Conservation (phyloP, 2,329 filamentous ascomycete species). For the Thielaviopsis ethacetica region DNA sequence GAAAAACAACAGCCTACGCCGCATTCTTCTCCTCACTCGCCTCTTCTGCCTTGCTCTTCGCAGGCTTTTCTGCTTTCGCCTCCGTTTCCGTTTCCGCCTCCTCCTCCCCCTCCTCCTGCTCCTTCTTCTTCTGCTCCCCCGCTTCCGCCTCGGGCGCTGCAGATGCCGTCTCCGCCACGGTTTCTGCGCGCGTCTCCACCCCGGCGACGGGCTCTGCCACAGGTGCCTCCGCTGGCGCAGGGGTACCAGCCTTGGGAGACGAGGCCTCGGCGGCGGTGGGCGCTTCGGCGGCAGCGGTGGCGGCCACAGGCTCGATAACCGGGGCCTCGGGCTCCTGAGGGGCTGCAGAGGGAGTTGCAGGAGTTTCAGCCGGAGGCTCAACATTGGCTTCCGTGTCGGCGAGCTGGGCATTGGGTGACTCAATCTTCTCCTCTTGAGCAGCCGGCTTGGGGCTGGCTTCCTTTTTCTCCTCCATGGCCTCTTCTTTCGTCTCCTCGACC, state of each 20-base stretch:
- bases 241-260: background rate
- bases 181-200: background rate
- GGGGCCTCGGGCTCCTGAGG: background rate
- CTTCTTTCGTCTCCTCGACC: conserved; percentile 15
- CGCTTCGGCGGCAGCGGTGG: background rate
- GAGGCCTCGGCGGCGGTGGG: background rate
- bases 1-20: background rate
- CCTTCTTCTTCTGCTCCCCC: conserved; percentile 10
- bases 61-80: conserved; percentile 1
- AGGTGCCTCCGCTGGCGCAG: background rate
- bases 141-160: background rate
- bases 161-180: background rate
- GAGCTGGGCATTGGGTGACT: conserved; percentile 4
- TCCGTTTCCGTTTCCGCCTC: conserved; percentile 10
- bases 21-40: conserved; percentile 11
- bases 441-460: conserved; percentile 8
- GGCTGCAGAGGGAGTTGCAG: no score
- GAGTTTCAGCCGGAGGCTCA: background rate
- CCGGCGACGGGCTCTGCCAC: no score
- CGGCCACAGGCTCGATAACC: background rate
- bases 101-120: no score
- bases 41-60: background rate
- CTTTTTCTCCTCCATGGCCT: conserved; percentile 16
- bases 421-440: background rate
- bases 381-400: conserved; percentile 9